Percentiles rank a stretch among this genome's conserved stretches.
Conservation (phyloP, 495 filamentous ascomycete species). For the Annulohypoxylon nitens region DNA sequence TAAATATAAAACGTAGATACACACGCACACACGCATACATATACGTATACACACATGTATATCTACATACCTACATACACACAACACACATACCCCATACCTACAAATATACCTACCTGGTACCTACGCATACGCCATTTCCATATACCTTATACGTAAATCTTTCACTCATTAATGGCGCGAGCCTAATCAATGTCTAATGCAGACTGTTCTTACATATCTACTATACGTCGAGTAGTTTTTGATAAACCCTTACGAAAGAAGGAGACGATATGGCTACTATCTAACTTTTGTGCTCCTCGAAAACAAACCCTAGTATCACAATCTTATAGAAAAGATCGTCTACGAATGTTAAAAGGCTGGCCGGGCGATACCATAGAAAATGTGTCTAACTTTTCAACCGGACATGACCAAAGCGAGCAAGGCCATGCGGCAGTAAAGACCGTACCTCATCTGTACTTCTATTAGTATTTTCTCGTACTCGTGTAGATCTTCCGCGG, state of each 20-base stretch:
- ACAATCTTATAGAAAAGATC: conserved; percentile 21
- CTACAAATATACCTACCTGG: conserved; percentile 12
- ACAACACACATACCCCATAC: conserved; percentile 19
- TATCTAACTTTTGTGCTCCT: conserved; percentile 44
- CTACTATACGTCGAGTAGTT: conserved; percentile 40
- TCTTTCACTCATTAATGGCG: conserved; percentile 53
- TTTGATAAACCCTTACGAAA: conserved; percentile 30
- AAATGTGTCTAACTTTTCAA: conserved; percentile 30
- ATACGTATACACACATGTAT: conserved; percentile 8
- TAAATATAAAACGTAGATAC: conserved; percentile 38
- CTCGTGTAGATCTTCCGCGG: neutral
- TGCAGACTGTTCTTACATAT: conserved; percentile 45
- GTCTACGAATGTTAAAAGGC: conserved; percentile 30
- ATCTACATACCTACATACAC: conserved; percentile 8
- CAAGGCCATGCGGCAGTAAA: conserved; percentile 96
- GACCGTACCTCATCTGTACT: conserved; percentile 92
- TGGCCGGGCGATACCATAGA: neutral
- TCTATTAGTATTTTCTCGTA: conserved; percentile 56
- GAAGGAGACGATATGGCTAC: conserved; percentile 34
- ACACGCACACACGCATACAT: conserved; percentile 10
- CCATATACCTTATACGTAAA: conserved; percentile 43
- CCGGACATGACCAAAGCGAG: conserved; percentile 88
- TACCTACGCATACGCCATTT: conserved; percentile 35
- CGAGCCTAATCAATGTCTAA: conserved; percentile 49
- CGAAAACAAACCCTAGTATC: conserved; percentile 13